Evolutionary conservation across 2,329 filamentous ascomycete species (phyloP), one percentile per base, ranked within the genome.

Genomic region (Cladorrhinum sp.): DNA sequence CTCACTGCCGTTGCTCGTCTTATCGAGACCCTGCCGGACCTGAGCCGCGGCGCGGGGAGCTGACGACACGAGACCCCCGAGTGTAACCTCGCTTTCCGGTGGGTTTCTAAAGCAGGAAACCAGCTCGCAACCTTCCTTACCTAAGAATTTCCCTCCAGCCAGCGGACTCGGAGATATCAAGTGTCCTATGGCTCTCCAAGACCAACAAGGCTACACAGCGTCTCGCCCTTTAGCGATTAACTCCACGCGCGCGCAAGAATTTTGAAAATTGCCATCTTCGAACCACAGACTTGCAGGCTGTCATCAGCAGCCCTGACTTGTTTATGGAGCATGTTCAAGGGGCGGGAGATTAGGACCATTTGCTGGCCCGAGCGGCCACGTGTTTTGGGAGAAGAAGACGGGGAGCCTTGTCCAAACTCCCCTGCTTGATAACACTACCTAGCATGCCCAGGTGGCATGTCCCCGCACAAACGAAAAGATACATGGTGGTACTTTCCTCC

Each of bases 291-390:
- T 13, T 41, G 16, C 16, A 41, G 16, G 18, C 23, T 53, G 12
- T 53, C n/a, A 27, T 53, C 58, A 58, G 55, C 61, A 55, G 50
- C 55, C 52, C 60, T 58, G 45, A 59, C 56, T 62, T 62, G 49
- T 56, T 52, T 22, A 59, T 27, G 62, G 62, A 56, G 57, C 60
- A 38, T 50, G 50, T 61, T 54, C 62, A 62, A 63, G 58, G 59
- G 60, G 54, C 61, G 63, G 67, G 69, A 71, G 62, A 70, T 71
- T 70, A 62, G 52, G 60, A 65, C 59, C 65, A 63, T 62, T 65
- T 64, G 62, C 55, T 64, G 65, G 66, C 50, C 67, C 68, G 57
- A 62, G 65, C 65, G 61, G 68, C 70, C 70, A 72, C 70, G 69
- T 72, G 70, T 68, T 63, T 60, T 29, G 24, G 57, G 59, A 55